Conservation (phyloP, 208 protist genomes). For the Wallacemonas rigidus region DNA sequence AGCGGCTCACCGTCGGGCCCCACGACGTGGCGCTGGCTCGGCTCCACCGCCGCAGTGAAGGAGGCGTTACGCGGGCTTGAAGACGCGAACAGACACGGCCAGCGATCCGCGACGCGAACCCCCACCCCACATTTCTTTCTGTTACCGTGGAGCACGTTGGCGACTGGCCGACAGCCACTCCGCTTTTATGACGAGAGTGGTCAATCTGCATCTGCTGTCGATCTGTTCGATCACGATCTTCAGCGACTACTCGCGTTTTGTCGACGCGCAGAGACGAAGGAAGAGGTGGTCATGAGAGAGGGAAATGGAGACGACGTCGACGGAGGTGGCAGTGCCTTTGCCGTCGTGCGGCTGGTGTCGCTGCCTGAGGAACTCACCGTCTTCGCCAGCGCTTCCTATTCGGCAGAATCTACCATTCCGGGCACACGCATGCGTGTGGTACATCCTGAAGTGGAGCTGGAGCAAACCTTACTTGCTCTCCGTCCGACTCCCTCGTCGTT, state of each 20-base stretch:
- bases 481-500: neutral
- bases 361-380: conserved; percentile 54
- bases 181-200: conserved; percentile 88
- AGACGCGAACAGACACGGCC: too few relatives aligned
- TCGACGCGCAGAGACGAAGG: neutral
- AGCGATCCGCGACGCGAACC: neutral
- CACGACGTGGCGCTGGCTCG: conserved; percentile 61
- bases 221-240: conserved; percentile 44
- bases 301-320: neutral
- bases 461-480: neutral
- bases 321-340: too few relatives aligned
- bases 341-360: conserved; percentile 51
- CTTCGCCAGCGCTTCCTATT: conserved; percentile 19
- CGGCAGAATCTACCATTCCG: neutral
- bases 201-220: conserved; percentile 41
- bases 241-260: conserved; percentile 28
- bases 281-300: neutral
- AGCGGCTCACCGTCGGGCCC: neutral
- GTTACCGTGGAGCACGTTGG: conserved; percentile 78
- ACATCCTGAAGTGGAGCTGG: conserved; percentile 2
- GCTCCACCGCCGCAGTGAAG: conserved; percentile 43
- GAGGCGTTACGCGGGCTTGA: conserved; percentile 19
- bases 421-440: neutral
- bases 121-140: conserved; percentile 34
- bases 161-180: conserved; percentile 54